Percentiles rank a stretch among this genome's conserved stretches.
These are phyloP conservation scores for Botrytis fragariae DNA, from an alignment of 2,329 filamentous ascomycete species.

Conservation along the genomic window DNA sequence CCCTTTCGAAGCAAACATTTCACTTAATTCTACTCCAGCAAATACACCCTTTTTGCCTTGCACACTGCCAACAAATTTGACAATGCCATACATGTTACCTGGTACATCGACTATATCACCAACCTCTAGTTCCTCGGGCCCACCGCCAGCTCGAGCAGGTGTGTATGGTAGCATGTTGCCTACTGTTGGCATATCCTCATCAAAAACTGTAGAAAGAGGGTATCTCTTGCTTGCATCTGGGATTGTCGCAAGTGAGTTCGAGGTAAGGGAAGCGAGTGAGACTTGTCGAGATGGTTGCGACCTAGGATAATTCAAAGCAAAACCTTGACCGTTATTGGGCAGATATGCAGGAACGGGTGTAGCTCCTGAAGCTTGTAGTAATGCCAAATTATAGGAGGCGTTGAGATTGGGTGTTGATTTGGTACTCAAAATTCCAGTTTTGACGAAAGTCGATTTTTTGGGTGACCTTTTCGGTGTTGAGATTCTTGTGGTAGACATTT, in stretches of 20 bases:
- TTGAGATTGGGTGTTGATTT: slow-evolving; percentile 60
- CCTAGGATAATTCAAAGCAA: slow-evolving; percentile 6
- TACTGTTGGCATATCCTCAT: slow-evolving; percentile 41
- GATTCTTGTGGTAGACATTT: slow-evolving; percentile 13
- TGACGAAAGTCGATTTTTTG: slow-evolving; percentile 14
- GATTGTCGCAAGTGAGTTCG: slow-evolving; percentile 60
- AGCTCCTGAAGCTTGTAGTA: slow-evolving; percentile 21
- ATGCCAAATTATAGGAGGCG: slow-evolving; percentile 29
- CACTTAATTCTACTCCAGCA: slow-evolving; percentile 83
- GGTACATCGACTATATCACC: slow-evolving; percentile 90
- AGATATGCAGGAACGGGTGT: not conserved
- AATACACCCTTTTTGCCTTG: slow-evolving; percentile 88
- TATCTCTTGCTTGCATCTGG: slow-evolving; percentile 66
- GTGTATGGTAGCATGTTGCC: slow-evolving; percentile 54
- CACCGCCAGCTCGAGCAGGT: slow-evolving; percentile 50
- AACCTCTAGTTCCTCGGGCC: slow-evolving; percentile 57
- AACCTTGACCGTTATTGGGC: slow-evolving; percentile 9
- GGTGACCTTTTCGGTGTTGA: slow-evolving; percentile 16
- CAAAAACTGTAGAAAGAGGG: slow-evolving; percentile 55
- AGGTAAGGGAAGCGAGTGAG: slow-evolving; percentile 68
- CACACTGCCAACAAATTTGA: slow-evolving; percentile 86
- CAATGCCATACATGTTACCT: slow-evolving; percentile 84
- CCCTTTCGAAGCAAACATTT: slow-evolving; percentile 75
- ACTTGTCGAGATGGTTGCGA: slow-evolving; percentile 55
- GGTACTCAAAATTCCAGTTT: slow-evolving; percentile 39